These are phyloP conservation scores for Delitschia confertaspora DNA, from an alignment of 495 filamentous ascomycete species.

Conservation along the genomic window DNA sequence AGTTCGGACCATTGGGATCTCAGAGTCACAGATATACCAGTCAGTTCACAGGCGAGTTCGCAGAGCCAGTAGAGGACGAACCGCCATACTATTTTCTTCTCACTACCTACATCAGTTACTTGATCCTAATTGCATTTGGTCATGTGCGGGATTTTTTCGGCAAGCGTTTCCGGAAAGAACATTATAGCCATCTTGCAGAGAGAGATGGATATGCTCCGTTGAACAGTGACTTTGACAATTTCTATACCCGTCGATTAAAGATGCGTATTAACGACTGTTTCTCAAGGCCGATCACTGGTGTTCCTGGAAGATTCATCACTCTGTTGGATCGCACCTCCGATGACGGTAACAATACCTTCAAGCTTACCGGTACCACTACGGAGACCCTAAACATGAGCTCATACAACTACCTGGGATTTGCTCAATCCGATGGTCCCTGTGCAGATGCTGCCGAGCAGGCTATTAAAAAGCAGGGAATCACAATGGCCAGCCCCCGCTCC, in stretches of 20 bases:
- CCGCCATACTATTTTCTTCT: conserved; percentile 94
- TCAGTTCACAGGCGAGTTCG: conserved; percentile 68
- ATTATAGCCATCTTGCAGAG: conserved; percentile 74
- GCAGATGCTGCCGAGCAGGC: conserved; percentile 85
- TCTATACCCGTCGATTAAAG: conserved; percentile 89
- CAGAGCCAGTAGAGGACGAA: conserved; percentile 83
- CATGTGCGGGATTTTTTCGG: conserved; percentile 97
- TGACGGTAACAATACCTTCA: conserved; percentile 82
- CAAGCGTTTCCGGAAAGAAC: conserved; percentile 77
- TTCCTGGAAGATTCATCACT: conserved; percentile 88
- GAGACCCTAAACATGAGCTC: conserved; percentile 97
- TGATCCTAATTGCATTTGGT: conserved; percentile 90
- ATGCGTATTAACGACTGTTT: conserved; percentile 95
- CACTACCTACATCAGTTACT: conserved; percentile 94
- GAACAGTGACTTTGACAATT: conserved; percentile 98
- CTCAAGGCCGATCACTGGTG: conserved; percentile 79
- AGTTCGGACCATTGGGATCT: conserved; percentile 81
- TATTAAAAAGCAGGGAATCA: conserved; percentile 76
- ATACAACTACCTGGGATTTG: conserved; percentile 98
- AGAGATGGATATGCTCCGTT: conserved; percentile 89
- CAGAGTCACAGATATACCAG: conserved; percentile 78
- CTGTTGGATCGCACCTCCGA: conserved; percentile 78
- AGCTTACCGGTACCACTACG: conserved; percentile 80
- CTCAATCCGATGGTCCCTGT: conserved; percentile 94
- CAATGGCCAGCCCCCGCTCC: conserved; percentile 64